Evolutionary conservation across 176 grass and related monocot genomes (phyloP).

Genomic region (Poa annua): DNA sequence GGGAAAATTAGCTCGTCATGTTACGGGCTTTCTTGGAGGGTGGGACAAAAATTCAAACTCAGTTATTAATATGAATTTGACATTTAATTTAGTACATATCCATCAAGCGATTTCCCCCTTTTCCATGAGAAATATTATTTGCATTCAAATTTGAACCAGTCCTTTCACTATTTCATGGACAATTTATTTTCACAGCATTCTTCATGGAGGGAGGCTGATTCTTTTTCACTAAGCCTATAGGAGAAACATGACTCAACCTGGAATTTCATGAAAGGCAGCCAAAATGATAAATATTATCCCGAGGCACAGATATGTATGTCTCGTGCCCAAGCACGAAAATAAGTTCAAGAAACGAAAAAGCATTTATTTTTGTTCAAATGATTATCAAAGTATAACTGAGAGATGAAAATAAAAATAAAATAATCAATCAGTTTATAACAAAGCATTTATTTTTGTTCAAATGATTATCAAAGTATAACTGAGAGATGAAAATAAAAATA

Average conservation of each 20-base stretch:
- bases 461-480: not conserved
- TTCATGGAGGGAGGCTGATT: not conserved
- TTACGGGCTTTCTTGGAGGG: not conserved
- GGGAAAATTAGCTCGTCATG: not conserved
- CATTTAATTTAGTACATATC: not conserved
- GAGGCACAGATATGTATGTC: not conserved
- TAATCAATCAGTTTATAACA: not conserved
- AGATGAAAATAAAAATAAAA: not conserved
- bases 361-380: not conserved
- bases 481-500: not conserved
- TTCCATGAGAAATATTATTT: not conserved
- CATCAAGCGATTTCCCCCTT: not conserved
- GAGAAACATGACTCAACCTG: not conserved
- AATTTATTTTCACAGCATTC: not conserved
- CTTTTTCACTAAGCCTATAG: not conserved
- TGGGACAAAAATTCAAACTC: not conserved
- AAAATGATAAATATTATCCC: not conserved
- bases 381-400: not conserved
- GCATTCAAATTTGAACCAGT: not conserved
- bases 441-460: not conserved
- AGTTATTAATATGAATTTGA: not conserved
- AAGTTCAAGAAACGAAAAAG: not conserved
- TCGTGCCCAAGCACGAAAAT: constrained; percentile 1
- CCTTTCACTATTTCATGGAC: not conserved
- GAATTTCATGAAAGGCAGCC: not conserved